Conservation (phyloP, 768 basidiomycete species). For the Russula earlei region DNA sequence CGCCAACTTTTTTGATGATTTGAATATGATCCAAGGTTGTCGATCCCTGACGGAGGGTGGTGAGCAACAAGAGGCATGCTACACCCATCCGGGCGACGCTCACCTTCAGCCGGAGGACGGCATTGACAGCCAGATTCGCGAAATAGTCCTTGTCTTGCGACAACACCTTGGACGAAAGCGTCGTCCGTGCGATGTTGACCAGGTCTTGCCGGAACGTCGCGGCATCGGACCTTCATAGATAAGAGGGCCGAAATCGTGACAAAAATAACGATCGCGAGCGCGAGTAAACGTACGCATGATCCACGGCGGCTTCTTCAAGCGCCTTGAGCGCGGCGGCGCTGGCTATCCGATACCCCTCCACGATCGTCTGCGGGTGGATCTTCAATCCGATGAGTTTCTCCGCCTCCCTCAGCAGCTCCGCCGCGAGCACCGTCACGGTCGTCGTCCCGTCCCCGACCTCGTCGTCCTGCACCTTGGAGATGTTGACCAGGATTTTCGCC, state of each 20-base stretch:
- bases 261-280: background rate
- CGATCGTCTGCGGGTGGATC: slow-evolving; percentile 96
- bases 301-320: slow-evolving; percentile 70
- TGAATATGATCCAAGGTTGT: slow-evolving; percentile 97
- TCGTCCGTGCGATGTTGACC: slow-evolving; percentile 94
- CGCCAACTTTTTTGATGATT: slow-evolving; percentile 99
- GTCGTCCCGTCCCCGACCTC: slow-evolving; percentile 97
- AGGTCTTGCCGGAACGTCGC: slow-evolving; percentile 78
- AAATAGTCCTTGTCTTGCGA: slow-evolving; percentile 98
- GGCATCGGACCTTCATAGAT: slow-evolving; percentile 48
- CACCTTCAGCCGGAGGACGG: slow-evolving; percentile 86
- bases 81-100: background rate
- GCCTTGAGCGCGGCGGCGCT: slow-evolving; percentile 76
- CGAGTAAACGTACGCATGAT: slow-evolving; percentile 58
- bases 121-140: slow-evolving; percentile 94
- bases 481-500: slow-evolving; percentile 98
- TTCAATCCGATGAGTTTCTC: slow-evolving; percentile 87
- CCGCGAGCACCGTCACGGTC: slow-evolving; percentile 82
- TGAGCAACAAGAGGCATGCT: background rate
- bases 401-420: slow-evolving; percentile 88
- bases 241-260: background rate
- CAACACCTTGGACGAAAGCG: slow-evolving; percentile 90
- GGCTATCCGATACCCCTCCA: slow-evolving; percentile 94
- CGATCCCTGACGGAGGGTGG: slow-evolving; percentile 57
- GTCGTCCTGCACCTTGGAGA: slow-evolving; percentile 99